These are phyloP conservation scores for Alternaria conjuncta DNA, from an alignment of 2,329 filamentous ascomycete genomes.

Conservation along the genomic window DNA sequence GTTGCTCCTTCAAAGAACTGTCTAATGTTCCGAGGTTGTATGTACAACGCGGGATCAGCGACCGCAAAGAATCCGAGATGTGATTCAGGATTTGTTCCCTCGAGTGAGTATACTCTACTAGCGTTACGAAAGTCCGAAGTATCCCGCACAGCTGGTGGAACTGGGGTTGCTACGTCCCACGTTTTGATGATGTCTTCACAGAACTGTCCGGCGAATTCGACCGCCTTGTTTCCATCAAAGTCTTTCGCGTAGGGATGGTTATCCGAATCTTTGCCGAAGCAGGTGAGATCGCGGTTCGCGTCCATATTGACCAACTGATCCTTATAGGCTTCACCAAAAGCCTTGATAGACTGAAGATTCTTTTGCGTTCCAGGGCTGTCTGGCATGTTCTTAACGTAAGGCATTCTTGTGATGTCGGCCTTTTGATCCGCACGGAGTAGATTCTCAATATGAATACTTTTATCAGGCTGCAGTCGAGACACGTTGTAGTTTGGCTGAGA, in stretches of 20 bases:
- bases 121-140: neutral
- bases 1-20: neutral
- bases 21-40: neutral
- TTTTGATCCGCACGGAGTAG: too few relatives aligned
- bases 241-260: neutral
- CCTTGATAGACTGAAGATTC: too few relatives aligned
- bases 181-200: neutral
- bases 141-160: neutral
- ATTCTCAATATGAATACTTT: neutral
- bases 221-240: neutral
- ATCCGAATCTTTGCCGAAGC: too few relatives aligned
- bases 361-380: too few relatives aligned
- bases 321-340: too few relatives aligned
- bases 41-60: neutral
- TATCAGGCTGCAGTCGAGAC: neutral
- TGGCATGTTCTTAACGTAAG: too few relatives aligned
- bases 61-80: neutral
- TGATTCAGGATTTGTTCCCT: fast-evolving
- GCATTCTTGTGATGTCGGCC: too few relatives aligned
- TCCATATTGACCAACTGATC: too few relatives aligned
- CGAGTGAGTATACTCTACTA: neutral
- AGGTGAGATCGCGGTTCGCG: too few relatives aligned
- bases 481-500: neutral
- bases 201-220: neutral
- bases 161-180: fast-evolving